Percentiles rank a stretch among this genome's conserved stretches.
phyloP scores from a whole-genome alignment of 129 eudicot species.

The Helianthus annuus region DNA sequence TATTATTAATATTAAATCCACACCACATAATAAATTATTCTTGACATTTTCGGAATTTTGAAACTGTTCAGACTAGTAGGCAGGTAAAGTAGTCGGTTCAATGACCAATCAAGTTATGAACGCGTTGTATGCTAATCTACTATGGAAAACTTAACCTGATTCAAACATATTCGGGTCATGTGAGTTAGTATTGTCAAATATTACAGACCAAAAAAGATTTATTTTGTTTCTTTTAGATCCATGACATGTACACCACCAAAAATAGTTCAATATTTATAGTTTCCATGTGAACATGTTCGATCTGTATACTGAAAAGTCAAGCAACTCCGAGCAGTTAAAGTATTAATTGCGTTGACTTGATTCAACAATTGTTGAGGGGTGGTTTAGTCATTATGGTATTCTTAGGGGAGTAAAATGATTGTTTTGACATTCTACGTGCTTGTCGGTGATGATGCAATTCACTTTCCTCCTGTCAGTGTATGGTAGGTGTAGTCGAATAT shows the following conservation, averaged over 20 bases:
- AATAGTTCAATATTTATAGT: not conserved
- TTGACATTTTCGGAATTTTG: too few relatives aligned
- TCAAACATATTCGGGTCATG: not conserved
- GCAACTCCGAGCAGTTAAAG: not conserved
- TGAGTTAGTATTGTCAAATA: not conserved
- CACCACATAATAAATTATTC: too few relatives aligned
- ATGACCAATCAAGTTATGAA: too few relatives aligned
- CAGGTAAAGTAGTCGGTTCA: too few relatives aligned
- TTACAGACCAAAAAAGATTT: not conserved
- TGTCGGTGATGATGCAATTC: conserved; percentile 25
- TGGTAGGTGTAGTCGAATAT: conserved; percentile 17
- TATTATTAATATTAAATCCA: too few relatives aligned
- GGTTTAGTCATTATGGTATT: not conserved
- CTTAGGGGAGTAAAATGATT: conserved; percentile 11
- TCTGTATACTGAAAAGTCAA: not conserved
- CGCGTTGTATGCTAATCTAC: not conserved
- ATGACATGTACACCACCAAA: too few relatives aligned
- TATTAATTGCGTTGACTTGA: not conserved
- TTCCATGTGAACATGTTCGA: not conserved
- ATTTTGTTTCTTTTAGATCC: not conserved
- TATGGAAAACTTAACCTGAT: not conserved
- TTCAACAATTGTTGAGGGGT: conserved; percentile 17
- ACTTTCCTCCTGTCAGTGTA: not conserved
- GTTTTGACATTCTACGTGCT: not conserved
- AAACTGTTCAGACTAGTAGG: too few relatives aligned